phyloP scores from a whole-genome alignment of 495 filamentous ascomycete species.

The Tuber calosporum region DNA sequence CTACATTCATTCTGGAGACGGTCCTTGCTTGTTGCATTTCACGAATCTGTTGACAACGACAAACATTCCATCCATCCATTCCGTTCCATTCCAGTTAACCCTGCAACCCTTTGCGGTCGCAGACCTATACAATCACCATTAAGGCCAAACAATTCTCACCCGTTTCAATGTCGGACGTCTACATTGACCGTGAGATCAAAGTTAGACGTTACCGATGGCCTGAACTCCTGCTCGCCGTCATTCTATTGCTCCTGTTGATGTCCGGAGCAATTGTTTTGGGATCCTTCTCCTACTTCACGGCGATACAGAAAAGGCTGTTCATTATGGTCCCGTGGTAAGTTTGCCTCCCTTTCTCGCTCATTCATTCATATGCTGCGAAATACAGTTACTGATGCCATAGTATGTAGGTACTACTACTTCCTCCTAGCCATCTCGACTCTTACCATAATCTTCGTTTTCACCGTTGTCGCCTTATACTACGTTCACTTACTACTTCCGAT shows the following conservation, averaged over 20 bases:
- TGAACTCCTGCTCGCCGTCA: constrained; percentile 81
- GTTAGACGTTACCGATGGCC: constrained; percentile 86
- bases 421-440: constrained; percentile 67
- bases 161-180: constrained; percentile 24
- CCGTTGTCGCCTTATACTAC: constrained; percentile 64
- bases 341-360: not conserved
- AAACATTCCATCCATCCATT: not conserved
- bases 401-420: constrained; percentile 82
- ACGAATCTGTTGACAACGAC: not conserved
- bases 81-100: not conserved
- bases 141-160: constrained; percentile 22
- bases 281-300: constrained; percentile 77
- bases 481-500: constrained; percentile 77
- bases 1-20: constrained; percentile 11
- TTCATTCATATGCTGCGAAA: not conserved
- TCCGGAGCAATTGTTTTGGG: constrained; percentile 73
- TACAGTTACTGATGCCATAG: constrained; percentile 12
- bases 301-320: constrained; percentile 63
- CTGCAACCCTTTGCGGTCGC: constrained; percentile 27
- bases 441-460: constrained; percentile 63
- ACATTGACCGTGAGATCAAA: constrained; percentile 34
- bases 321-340: constrained; percentile 77
- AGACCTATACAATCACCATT: constrained; percentile 22
- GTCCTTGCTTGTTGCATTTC: constrained; percentile 5
- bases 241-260: constrained; percentile 80